Percentiles rank a stretch among this genome's conserved stretches.
Evolutionary conservation across 495 filamentous ascomycete species (phyloP).

Genomic region (Penicillium turbatum): DNA sequence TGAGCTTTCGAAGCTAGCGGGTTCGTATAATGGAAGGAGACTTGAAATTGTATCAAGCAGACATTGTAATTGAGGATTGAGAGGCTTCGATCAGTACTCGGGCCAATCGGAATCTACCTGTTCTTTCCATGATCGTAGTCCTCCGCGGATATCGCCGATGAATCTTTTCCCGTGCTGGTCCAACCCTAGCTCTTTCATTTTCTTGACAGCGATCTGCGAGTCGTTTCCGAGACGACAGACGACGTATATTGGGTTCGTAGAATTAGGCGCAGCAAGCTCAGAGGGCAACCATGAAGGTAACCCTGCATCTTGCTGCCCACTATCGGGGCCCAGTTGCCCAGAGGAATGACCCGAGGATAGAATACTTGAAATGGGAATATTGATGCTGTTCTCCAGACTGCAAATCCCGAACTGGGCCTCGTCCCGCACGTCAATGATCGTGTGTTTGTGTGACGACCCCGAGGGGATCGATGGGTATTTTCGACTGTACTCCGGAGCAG

Average conservation of each 20-base stretch:
- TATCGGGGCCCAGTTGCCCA: slow-evolving; percentile 7
- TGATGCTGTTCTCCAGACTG: slow-evolving; percentile 66
- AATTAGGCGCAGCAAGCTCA: slow-evolving; percentile 19
- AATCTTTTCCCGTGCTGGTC: slow-evolving; percentile 51
- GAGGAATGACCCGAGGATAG: slow-evolving; percentile 25
- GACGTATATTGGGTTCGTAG: slow-evolving; percentile 57
- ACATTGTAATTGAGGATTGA: not conserved
- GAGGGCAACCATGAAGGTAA: slow-evolving; percentile 45
- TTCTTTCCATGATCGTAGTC: slow-evolving; percentile 77
- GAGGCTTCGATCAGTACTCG: slow-evolving; percentile 40
- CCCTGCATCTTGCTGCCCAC: not conserved
- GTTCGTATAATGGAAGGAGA: not conserved
- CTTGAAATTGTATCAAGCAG: not conserved
- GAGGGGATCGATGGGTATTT: slow-evolving; percentile 12
- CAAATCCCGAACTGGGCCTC: slow-evolving; percentile 81
- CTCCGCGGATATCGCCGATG: slow-evolving; percentile 76
- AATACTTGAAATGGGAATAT: slow-evolving; percentile 66
- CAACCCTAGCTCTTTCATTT: slow-evolving; percentile 63
- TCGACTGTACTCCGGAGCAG: slow-evolving; percentile 49
- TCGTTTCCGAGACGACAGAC: slow-evolving; percentile 88
- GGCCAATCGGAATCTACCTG: slow-evolving; percentile 73
- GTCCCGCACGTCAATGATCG: slow-evolving; percentile 79
- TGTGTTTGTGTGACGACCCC: slow-evolving; percentile 26
- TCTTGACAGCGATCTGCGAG: slow-evolving; percentile 72
- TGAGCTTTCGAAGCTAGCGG: not conserved